Base-by-base conservation (phyloP, 129 eudicot species). In the Artemisia tridentata region DNA sequence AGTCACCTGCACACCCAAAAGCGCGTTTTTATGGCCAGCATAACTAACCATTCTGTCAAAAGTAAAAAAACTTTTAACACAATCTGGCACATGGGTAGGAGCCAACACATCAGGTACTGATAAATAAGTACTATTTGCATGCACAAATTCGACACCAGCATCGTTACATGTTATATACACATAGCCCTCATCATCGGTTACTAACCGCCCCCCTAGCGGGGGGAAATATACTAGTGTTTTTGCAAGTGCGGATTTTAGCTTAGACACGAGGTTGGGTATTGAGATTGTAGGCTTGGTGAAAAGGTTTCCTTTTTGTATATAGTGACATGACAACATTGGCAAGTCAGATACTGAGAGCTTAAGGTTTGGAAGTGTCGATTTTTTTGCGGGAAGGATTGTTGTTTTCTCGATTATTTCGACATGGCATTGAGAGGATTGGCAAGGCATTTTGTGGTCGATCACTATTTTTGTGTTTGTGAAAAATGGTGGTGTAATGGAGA, bases 241-340 rank as follows among this genome's bases (percentile, higher is more conserved):
- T 2, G 95, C 79, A 38, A 90, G 95, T 20, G 71, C 71, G 9
- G 19, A 48, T 71, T 85, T 90, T 16, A 90, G 72, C 14, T 67
- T 73, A 0, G 76, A 27, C 11, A 85, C n/a, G 7, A 87, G 81
- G 13, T 81, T 68, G 15, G 74, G 6, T 19, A 74, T 20, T 5
- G 86, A 71, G 9, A 79, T 23, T 0, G 77, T 63, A 1, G 92
- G 88, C 5, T 67, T 82, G 15, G 88, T 74, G 64, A 87, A 90
- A 15, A 90, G 79, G 63, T 85, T 66, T 1, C 96, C 96, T 41
- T 90, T 90, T 47, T 90, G 96, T 52, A 90, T 86, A 86, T 90
- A 90, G 72, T 90, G 95, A 60, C 86, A 80, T 7, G 95, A 86
- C 50, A 90, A 85, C 96, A 90, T 90, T 0, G 96, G 96, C 8